Percentiles rank a stretch among this genome's conserved stretches.
phyloP scores from a whole-genome alignment of 257 asterid genomes.

The Cynanchum wilfordii region DNA sequence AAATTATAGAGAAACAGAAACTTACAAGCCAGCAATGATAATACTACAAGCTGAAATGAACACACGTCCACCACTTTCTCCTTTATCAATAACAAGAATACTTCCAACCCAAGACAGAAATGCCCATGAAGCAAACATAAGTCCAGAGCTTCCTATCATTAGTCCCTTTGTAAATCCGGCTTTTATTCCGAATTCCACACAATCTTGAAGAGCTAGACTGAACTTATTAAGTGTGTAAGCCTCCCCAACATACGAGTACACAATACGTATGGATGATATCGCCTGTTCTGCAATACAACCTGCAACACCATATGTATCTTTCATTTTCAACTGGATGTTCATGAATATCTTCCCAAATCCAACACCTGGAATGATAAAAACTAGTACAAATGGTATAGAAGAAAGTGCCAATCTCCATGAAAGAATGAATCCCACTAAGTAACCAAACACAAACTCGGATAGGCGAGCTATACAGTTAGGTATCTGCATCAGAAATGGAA shows the following conservation, averaged over 20 bases:
- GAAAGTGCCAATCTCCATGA: conserved; percentile 75
- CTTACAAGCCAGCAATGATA: conserved; percentile 73
- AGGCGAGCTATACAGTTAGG: conserved; percentile 57
- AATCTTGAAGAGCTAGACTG: conserved; percentile 46
- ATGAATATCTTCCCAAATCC: conserved; percentile 58
- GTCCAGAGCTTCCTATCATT: conserved; percentile 82
- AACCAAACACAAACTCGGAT: conserved; percentile 42
- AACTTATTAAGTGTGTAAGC: conserved; percentile 44
- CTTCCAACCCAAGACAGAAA: conserved; percentile 81
- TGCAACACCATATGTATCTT: conserved; percentile 50
- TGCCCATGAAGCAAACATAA: conserved; percentile 60
- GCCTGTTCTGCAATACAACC: conserved; percentile 67
- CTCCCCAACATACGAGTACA: conserved; percentile 75
- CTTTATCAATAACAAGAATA: conserved; percentile 49
- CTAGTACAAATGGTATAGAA: conserved; percentile 56
- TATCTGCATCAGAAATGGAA: conserved; percentile 31
- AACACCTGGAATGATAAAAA: conserved; percentile 56
- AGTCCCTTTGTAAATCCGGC: conserved; percentile 64
- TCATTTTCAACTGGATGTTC: conserved; percentile 45
- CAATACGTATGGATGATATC: conserved; percentile 61
- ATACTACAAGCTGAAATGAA: conserved; percentile 46
- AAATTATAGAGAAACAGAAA: background rate
- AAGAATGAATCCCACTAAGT: conserved; percentile 51
- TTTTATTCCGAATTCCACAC: conserved; percentile 51
- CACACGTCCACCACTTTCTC: conserved; percentile 64